A percentile compares a stretch with the other conserved stretches of the same genome.
Evolutionary conservation across 176 grass and related monocot species (phyloP).

Genomic region (Triticum urartu): DNA sequence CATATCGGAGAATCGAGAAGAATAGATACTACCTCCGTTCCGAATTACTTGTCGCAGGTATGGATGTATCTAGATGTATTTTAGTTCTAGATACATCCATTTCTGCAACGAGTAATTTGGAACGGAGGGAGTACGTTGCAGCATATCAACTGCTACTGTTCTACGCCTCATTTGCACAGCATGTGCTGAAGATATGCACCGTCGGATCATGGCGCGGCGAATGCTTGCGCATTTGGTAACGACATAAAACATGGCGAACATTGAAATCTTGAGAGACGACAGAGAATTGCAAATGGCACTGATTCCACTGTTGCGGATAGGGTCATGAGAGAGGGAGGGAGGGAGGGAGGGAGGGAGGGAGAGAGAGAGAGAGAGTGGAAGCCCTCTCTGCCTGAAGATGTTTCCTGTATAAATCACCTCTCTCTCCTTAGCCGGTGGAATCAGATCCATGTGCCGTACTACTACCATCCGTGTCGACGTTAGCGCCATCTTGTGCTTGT

Average conservation of each 20-base stretch:
- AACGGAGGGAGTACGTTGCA: neutral
- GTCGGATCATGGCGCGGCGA: neutral
- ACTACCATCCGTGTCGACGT: slow-evolving; percentile 4
- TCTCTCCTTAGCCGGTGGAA: slow-evolving; percentile 23
- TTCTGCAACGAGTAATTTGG: no score
- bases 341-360: no score
- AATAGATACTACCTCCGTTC: neutral
- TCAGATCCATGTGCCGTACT: slow-evolving; percentile 23
- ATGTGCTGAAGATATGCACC: slow-evolving; percentile 12
- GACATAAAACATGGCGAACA: slow-evolving; percentile 24
- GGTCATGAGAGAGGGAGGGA: neutral
- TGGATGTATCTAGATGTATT: no score
- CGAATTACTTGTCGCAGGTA: no score
- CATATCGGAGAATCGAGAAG: neutral
- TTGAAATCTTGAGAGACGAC: no score
- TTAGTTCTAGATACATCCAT: no score
- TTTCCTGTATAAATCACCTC: neutral
- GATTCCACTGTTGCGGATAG: slow-evolving; percentile 11
- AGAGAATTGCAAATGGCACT: no score
- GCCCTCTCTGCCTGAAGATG: slow-evolving; percentile 34
- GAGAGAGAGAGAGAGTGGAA: neutral
- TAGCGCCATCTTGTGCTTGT: neutral
- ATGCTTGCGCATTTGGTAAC: slow-evolving; percentile 24
- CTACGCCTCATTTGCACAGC: slow-evolving; percentile 11
- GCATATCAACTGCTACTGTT: slow-evolving; percentile 29